Evolutionary conservation across 2,329 filamentous ascomycete genomes (phyloP).

Genomic region (Alternaria triticimaculans): DNA sequence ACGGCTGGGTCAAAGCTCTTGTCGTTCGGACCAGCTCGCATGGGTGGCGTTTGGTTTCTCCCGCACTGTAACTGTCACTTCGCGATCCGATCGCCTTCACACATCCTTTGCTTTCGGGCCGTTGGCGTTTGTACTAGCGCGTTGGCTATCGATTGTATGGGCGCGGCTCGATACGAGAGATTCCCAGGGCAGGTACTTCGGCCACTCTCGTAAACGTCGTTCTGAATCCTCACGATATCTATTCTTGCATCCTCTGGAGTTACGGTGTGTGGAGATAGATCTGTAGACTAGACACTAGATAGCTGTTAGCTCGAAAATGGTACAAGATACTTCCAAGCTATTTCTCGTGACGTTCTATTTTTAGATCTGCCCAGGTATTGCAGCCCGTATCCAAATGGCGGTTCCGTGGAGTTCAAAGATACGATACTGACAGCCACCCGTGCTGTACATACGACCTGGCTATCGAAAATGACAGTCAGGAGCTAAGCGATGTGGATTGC

Average conservation of each 20-base stretch:
- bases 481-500: background rate
- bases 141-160: constrained; percentile 14
- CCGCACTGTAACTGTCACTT: constrained; percentile 1
- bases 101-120: background rate
- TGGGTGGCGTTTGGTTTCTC: constrained; percentile 12
- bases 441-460: constrained; percentile 6
- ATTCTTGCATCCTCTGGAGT: constrained; percentile 7
- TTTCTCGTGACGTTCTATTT: constrained; percentile 14
- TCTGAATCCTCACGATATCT: constrained; percentile 1
- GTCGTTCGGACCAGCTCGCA: constrained; percentile 13
- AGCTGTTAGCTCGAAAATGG: background rate
- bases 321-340: constrained; percentile 1
- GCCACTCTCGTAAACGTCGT: constrained; percentile 7
- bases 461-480: background rate
- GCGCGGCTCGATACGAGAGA: constrained; percentile 10
- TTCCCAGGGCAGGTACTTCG: constrained; percentile 9
- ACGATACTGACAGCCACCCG: constrained; percentile 12
- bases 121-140: constrained; percentile 13
- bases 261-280: background rate
- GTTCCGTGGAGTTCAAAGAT: background rate
- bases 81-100: background rate
- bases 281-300: constrained; percentile 6
- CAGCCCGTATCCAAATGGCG: constrained; percentile 7
- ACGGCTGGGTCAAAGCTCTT: background rate
- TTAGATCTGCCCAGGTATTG: constrained; percentile 9